A percentile compares a stretch with the other conserved stretches of the same genome.
These are phyloP conservation scores for Xylaria sp. DNA, from an alignment of 495 filamentous ascomycete species.

Conservation along the genomic window DNA sequence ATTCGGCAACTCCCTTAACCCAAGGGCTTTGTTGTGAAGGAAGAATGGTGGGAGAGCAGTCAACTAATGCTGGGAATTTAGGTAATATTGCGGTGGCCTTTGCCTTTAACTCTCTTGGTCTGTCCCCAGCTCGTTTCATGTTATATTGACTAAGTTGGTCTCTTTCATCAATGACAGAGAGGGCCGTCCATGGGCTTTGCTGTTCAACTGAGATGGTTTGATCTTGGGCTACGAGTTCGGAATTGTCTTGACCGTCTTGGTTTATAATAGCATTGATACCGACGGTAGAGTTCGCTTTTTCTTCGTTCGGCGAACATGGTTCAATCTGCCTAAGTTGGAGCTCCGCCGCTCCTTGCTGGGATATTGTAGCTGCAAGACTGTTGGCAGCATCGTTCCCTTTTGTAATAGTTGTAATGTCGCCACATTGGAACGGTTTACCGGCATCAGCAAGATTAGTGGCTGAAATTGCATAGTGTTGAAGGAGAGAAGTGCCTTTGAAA, in stretches of 20 bases:
- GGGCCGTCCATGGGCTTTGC: slow-evolving; percentile 12
- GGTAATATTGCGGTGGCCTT: neutral
- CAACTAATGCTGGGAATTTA: neutral
- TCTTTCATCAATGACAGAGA: neutral
- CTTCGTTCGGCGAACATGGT: neutral
- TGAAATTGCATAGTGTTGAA: slow-evolving; percentile 18
- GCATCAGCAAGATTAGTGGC: slow-evolving; percentile 11
- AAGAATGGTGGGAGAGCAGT: slow-evolving; percentile 20
- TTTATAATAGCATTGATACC: neutral
- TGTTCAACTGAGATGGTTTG: neutral
- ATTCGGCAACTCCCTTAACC: slow-evolving; percentile 18
- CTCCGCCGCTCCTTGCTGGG: neutral
- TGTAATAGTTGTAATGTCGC: neutral
- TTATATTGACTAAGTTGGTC: neutral
- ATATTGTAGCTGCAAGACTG: neutral
- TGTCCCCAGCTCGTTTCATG: neutral
- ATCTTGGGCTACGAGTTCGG: neutral
- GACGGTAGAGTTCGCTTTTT: neutral
- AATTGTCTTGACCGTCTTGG: neutral
- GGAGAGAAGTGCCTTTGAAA: neutral
- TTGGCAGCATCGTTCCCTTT: neutral
- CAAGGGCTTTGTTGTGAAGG: slow-evolving; percentile 42
- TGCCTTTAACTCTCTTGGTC: neutral
- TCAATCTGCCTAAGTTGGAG: neutral
- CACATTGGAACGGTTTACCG: neutral